phyloP scores from a whole-genome alignment of 495 filamentous ascomycete species.

The Penicillium psychrofluorescens region DNA sequence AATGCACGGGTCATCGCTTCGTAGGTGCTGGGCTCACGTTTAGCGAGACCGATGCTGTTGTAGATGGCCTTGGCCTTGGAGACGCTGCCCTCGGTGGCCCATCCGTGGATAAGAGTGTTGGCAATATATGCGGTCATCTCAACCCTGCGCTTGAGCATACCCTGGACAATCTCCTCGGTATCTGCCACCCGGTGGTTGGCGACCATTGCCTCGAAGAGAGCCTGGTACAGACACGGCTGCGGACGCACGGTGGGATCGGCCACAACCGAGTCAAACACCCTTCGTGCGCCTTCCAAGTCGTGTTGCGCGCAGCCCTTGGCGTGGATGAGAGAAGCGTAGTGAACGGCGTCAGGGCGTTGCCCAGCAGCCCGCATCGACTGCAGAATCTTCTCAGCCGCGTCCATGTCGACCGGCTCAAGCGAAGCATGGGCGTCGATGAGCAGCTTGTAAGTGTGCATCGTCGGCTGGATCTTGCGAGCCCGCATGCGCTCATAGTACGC shows the following conservation, averaged over 20 bases:
- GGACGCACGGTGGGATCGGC: conserved; percentile 54
- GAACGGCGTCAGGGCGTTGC: conserved; percentile 77
- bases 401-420: conserved; percentile 86
- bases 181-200: conserved; percentile 80
- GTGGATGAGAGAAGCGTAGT: conserved; percentile 92
- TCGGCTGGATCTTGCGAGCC: conserved; percentile 77
- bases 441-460: conserved; percentile 94
- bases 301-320: conserved; percentile 92
- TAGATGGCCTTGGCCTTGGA: conserved; percentile 73
- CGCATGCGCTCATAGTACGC: conserved; percentile 94
- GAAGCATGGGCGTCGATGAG: conserved; percentile 94
- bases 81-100: conserved; percentile 81
- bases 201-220: conserved; percentile 91
- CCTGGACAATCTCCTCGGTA: conserved; percentile 62
- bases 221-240: conserved; percentile 88
- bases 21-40: conserved; percentile 96
- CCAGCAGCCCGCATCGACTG: conserved; percentile 69
- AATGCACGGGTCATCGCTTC: conserved; percentile 97
- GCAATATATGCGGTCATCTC: conserved; percentile 96
- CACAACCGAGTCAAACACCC: conserved; percentile 74
- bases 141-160: conserved; percentile 65
- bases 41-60: conserved; percentile 58
- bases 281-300: conserved; percentile 75
- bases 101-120: conserved; percentile 98
- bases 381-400: conserved; percentile 78